Percentiles rank a stretch among this genome's conserved stretches.
Conservation (phyloP, 1,284 basidiomycete genomes). For the Ustilago trichophora region DNA sequence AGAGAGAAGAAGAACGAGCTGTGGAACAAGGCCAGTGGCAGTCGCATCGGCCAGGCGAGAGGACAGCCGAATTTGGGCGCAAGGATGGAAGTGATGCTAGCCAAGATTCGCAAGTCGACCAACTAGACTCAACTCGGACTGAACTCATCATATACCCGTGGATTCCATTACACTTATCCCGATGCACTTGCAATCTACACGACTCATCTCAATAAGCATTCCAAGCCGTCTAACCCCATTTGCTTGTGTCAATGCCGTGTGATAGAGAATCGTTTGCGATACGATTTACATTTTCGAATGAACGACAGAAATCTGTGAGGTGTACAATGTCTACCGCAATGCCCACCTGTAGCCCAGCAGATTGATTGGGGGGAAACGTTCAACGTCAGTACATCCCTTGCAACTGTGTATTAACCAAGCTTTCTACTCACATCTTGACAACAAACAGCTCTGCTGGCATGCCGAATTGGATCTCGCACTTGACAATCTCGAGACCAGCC, state of each 20-base stretch:
- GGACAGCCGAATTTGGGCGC: constrained; percentile 64
- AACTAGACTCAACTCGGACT: not conserved
- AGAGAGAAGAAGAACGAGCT: constrained; percentile 50
- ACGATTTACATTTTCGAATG: no score
- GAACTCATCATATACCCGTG: constrained; percentile 14
- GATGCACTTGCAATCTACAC: no score
- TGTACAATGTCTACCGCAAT: constrained; percentile 13
- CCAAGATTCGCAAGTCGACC: constrained; percentile 53
- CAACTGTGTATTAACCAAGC: no score
- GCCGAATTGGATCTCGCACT: constrained; percentile 58
- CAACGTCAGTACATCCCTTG: no score
- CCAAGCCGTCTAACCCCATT: no score
- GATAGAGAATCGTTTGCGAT: no score
- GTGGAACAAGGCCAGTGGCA: constrained; percentile 61
- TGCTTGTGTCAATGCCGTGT: no score
- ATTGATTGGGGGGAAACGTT: no score
- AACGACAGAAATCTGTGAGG: no score
- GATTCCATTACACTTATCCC: not conserved
- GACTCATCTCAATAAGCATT: no score
- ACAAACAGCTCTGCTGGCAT: constrained; percentile 64
- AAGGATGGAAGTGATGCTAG: constrained; percentile 63
- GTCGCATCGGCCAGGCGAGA: constrained; percentile 48
- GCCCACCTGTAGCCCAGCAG: constrained; percentile 15
- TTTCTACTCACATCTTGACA: constrained; percentile 58
- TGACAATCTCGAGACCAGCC: constrained; percentile 58